phyloP scores from a whole-genome alignment of 129 eudicot genomes.

The Arctium minus region DNA sequence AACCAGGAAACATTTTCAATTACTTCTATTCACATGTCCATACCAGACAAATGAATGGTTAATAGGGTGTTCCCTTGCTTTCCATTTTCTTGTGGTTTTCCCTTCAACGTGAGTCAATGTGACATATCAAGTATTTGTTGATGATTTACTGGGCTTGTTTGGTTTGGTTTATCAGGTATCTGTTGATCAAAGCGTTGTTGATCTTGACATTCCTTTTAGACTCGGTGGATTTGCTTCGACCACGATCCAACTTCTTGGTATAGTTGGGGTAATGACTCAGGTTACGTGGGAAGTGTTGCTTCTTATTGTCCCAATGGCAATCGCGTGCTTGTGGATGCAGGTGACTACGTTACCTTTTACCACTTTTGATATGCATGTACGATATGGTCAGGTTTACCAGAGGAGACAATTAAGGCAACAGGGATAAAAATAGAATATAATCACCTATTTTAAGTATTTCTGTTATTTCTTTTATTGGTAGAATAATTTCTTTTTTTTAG shows the following conservation, averaged over 20 bases:
- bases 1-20: neutral
- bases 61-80: neutral
- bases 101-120: neutral
- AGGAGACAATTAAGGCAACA: no score
- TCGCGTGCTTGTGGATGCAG: conserved; percentile 99
- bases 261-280: conserved; percentile 82
- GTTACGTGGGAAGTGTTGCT: conserved; percentile 92
- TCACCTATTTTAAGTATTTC: no score
- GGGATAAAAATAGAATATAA: no score
- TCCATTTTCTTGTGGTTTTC: neutral
- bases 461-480: no score
- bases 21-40: neutral
- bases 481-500: no score
- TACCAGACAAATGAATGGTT: neutral
- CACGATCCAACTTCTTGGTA: conserved; percentile 90
- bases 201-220: conserved; percentile 92
- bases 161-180: conserved; percentile 59
- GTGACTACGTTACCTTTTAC: conserved; percentile 28
- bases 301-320: conserved; percentile 90
- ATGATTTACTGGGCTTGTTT: neutral
- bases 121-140: neutral
- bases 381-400: no score
- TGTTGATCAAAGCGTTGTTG: conserved; percentile 88
- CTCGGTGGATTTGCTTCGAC: conserved; percentile 94
- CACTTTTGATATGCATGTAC: no score